These are phyloP conservation scores for Picochlorum costavermella DNA, from an alignment of 139 green algal genomes.

Conservation along the genomic window DNA sequence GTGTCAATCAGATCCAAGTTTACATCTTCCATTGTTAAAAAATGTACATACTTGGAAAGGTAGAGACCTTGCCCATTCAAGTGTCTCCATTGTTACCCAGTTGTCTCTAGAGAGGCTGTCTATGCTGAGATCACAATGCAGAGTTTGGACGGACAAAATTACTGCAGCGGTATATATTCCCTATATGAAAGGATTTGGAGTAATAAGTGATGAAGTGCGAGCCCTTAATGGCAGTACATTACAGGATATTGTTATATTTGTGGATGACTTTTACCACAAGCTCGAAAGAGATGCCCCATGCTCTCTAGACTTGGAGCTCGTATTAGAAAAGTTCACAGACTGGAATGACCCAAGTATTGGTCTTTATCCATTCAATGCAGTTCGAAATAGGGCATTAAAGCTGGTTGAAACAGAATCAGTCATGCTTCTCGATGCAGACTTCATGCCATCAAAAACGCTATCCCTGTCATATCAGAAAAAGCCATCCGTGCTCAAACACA, in stretches of 20 bases:
- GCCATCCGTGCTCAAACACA: background rate
- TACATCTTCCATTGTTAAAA: background rate
- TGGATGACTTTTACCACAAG: slow-evolving; percentile 3
- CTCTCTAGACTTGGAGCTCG: slow-evolving; percentile 9
- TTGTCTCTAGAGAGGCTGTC: slow-evolving; percentile 17
- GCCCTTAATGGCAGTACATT: slow-evolving; percentile 5
- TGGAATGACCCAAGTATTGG: background rate
- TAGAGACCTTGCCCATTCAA: background rate
- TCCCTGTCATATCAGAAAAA: background rate
- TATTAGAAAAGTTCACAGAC: slow-evolving; percentile 7
- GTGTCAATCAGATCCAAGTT: background rate
- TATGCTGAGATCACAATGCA: slow-evolving; percentile 12
- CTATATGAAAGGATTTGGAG: slow-evolving; percentile 2
- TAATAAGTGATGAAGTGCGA: background rate
- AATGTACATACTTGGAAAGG: slow-evolving; percentile 3
- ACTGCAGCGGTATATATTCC: slow-evolving; percentile 20
- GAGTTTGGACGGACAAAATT: slow-evolving; percentile 8
- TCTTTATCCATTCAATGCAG: slow-evolving; percentile 18
- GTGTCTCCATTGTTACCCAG: slow-evolving; percentile 15
- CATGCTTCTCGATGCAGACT: slow-evolving; percentile 34
- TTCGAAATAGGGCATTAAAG: slow-evolving; percentile 16
- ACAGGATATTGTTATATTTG: background rate
- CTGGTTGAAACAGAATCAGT: slow-evolving; percentile 17
- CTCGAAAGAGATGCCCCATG: slow-evolving; percentile 1
- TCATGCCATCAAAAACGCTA: slow-evolving; percentile 14